Evolutionary conservation across 2,329 filamentous ascomycete species (phyloP).

Genomic region (Epichloe gansuensis): DNA sequence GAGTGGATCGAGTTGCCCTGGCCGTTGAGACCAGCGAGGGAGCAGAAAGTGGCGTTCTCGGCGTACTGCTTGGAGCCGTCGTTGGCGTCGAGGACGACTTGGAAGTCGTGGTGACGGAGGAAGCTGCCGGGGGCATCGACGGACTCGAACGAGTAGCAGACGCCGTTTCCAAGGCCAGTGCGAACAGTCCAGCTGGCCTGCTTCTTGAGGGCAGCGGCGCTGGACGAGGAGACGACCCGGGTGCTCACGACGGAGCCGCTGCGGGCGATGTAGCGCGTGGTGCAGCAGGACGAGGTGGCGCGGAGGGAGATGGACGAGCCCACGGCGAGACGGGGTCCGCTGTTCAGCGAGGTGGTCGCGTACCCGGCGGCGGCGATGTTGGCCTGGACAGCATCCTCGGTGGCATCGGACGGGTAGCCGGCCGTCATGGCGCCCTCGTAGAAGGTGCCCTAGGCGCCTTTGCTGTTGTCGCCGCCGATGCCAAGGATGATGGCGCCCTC

Average conservation of each 20-base stretch:
- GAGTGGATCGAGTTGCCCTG: conserved; percentile 38
- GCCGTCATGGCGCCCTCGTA: conserved; percentile 54
- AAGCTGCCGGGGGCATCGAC: conserved; percentile 44
- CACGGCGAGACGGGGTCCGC: conserved; percentile 31
- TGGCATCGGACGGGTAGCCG: conserved; percentile 46
- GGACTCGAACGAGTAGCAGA: conserved; percentile 49
- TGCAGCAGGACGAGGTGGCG: conserved; percentile 41
- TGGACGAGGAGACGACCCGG: conserved; percentile 39
- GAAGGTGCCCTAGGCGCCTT: conserved; percentile 46
- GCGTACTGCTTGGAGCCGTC: conserved; percentile 43
- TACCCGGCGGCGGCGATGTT: conserved; percentile 33
- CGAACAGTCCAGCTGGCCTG: conserved; percentile 41
- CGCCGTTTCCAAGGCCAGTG: conserved; percentile 41
- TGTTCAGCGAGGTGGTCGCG: conserved; percentile 26
- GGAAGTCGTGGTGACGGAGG: conserved; percentile 43
- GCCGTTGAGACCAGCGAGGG: conserved; percentile 36
- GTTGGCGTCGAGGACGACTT: conserved; percentile 33
- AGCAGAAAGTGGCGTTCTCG: conserved; percentile 53
- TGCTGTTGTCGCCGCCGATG: conserved; percentile 56
- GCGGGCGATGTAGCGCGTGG: conserved; percentile 42
- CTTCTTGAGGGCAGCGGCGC: conserved; percentile 33
- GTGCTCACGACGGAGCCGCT: conserved; percentile 37
- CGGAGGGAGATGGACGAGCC: conserved; percentile 40
- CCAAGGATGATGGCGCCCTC: conserved; percentile 56
- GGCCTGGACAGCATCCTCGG: conserved; percentile 44